A percentile compares a stretch with the other conserved stretches of the same genome.
Conservation (phyloP, 768 basidiomycete species). For the Russula sp. region DNA sequence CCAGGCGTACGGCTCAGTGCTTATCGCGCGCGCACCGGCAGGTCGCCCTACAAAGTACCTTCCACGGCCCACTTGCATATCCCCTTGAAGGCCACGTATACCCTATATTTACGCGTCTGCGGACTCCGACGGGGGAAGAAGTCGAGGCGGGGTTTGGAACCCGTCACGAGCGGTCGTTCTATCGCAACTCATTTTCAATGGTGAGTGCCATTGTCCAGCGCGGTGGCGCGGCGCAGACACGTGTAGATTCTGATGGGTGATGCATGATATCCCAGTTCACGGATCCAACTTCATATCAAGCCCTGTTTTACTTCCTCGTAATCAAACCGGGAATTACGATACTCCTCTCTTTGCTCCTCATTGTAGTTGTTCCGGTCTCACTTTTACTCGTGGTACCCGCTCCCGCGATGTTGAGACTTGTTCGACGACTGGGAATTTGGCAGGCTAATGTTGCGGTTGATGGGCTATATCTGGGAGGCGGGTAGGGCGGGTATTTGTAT, state of each 20-base stretch:
- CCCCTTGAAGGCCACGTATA: slow-evolving; percentile 58
- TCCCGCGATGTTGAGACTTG: slow-evolving; percentile 59
- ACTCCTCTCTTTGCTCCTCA: slow-evolving; percentile 48
- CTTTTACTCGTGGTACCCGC: slow-evolving; percentile 59
- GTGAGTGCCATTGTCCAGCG: slow-evolving; percentile 35
- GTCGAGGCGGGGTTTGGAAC: slow-evolving; percentile 40
- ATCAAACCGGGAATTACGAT: slow-evolving; percentile 80
- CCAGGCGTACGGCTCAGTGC: not conserved
- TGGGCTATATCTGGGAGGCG: slow-evolving; percentile 45
- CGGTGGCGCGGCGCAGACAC: not conserved
- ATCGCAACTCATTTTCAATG: slow-evolving; percentile 79
- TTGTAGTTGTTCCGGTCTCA: slow-evolving; percentile 52
- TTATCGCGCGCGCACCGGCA: slow-evolving; percentile 25
- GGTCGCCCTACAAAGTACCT: slow-evolving; percentile 62
- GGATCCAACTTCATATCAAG: slow-evolving; percentile 76
- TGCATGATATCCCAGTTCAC: slow-evolving; percentile 49
- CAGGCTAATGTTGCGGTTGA: slow-evolving; percentile 81
- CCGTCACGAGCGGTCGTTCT: slow-evolving; percentile 60
- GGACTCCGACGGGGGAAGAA: slow-evolving; percentile 44
- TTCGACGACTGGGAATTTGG: slow-evolving; percentile 67
- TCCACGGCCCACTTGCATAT: slow-evolving; percentile 63
- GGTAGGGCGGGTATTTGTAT: slow-evolving; percentile 23
- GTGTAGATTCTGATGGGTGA: slow-evolving; percentile 12
- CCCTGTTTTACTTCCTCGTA: slow-evolving; percentile 83
- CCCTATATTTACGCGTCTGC: slow-evolving; percentile 67